Conservation (phyloP, 2,329 filamentous ascomycete genomes). For the Saccharata proteae region DNA sequence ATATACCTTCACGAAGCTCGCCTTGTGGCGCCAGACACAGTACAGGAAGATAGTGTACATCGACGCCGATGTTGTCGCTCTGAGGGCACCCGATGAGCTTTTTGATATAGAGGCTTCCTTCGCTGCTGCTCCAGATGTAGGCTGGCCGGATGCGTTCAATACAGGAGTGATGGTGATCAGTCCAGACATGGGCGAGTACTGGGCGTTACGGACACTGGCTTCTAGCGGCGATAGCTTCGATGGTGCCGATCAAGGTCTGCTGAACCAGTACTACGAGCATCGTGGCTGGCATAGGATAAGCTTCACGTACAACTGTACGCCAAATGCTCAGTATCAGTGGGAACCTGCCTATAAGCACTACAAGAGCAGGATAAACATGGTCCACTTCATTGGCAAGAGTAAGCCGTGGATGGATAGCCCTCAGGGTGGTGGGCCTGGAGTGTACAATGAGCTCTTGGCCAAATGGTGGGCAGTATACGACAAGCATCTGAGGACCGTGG, state of each 20-base stretch:
- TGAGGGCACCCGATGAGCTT: constrained; percentile 85
- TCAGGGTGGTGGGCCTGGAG: constrained; percentile 41
- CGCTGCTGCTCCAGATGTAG: constrained; percentile 79
- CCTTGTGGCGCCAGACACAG: constrained; percentile 81
- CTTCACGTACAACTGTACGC: constrained; percentile 96
- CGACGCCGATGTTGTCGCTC: constrained; percentile 85
- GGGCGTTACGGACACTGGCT: constrained; percentile 72
- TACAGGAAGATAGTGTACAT: constrained; percentile 90
- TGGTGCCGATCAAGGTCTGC: constrained; percentile 85
- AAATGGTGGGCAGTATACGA: constrained; percentile 96
- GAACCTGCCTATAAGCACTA: constrained; percentile 90
- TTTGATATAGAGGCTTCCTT: constrained; percentile 54
- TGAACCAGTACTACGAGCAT: constrained; percentile 87
- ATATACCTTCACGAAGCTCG: constrained; percentile 92
- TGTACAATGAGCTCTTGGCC: constrained; percentile 72
- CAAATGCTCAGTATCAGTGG: constrained; percentile 94
- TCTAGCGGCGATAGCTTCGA: constrained; percentile 86
- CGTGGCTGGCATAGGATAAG: constrained; percentile 69
- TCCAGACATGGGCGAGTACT: constrained; percentile 78
- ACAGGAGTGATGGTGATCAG: constrained; percentile 89
- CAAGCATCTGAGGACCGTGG: constrained; percentile 52
- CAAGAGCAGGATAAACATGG: constrained; percentile 74
- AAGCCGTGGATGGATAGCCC: constrained; percentile 63
- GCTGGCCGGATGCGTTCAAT: constrained; percentile 98
- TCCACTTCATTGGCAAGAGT: constrained; percentile 85